Evolutionary conservation across 257 asterid species (phyloP).

Genomic region (Fraxinus pennsylvanica): DNA sequence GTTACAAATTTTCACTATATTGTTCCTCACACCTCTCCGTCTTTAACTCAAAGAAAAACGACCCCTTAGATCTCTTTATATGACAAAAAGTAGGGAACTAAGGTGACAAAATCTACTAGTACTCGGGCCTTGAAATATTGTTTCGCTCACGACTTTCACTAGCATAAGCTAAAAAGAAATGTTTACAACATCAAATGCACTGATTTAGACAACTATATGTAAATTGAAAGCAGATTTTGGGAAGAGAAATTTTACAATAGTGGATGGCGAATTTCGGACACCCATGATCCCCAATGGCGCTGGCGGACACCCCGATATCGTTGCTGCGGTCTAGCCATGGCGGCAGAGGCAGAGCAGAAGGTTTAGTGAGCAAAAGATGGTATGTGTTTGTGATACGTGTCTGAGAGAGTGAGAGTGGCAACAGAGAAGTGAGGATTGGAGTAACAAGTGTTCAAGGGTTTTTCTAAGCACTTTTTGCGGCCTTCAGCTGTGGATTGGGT

Average conservation of each 20-base stretch:
- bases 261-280: constrained; percentile 96
- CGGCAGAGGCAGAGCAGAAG: background rate
- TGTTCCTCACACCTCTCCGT: no score
- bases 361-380: background rate
- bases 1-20: background rate
- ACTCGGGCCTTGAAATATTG: background rate
- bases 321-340: constrained; percentile 73
- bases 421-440: background rate
- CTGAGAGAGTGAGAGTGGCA: constrained; percentile 3
- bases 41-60: no score
- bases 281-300: constrained; percentile 99
- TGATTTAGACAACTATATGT: background rate
- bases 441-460: constrained; percentile 31
- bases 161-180: background rate
- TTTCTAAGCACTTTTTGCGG: constrained; percentile 59
- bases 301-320: constrained; percentile 89
- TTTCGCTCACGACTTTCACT: background rate
- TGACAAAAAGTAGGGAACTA: no score
- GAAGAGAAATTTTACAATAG: constrained; percentile 45
- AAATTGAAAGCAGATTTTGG: background rate
- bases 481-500: constrained; percentile 49
- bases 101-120: background rate
- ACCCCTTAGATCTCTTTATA: no score
- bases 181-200: background rate
- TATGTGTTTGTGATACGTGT: constrained; percentile 29